phyloP scores from a whole-genome alignment of 208 protist genomes.

The Acanthamoeba castellanii region DNA sequence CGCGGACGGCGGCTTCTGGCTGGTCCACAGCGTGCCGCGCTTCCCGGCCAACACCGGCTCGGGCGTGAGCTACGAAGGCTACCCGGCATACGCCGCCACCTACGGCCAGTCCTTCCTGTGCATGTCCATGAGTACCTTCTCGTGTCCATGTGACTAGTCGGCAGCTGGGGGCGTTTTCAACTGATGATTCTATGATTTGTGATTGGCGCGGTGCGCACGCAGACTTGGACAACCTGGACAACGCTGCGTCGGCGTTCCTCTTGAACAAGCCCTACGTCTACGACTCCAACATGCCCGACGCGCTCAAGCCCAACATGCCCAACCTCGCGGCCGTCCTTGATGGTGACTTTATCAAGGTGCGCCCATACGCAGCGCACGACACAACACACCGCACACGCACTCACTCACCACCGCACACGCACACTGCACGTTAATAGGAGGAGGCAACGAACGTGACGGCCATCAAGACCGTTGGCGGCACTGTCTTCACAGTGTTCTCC shows the following conservation, averaged over 20 bases:
- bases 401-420: too few relatives aligned
- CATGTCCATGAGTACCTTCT: constrained; percentile 25
- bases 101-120: constrained; percentile 85
- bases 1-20: constrained; percentile 77
- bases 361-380: too few relatives aligned
- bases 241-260: not conserved
- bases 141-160: not conserved
- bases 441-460: not conserved
- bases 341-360: constrained; percentile 16
- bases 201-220: too few relatives aligned
- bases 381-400: too few relatives aligned
- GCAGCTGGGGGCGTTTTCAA: not conserved
- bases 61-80: constrained; percentile 20
- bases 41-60: constrained; percentile 66
- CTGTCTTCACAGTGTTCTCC: constrained; percentile 70
- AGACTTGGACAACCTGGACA: not conserved
- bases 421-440: not conserved
- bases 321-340: not conserved
- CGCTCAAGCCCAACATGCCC: not conserved
- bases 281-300: constrained; percentile 30
- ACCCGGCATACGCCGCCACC: constrained; percentile 66
- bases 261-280: constrained; percentile 70
- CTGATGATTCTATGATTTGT: not conserved
- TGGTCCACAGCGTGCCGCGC: constrained; percentile 77
- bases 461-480: not conserved